phyloP scores from a whole-genome alignment of 768 basidiomycete genomes.

The Naganishia vishniacii region DNA sequence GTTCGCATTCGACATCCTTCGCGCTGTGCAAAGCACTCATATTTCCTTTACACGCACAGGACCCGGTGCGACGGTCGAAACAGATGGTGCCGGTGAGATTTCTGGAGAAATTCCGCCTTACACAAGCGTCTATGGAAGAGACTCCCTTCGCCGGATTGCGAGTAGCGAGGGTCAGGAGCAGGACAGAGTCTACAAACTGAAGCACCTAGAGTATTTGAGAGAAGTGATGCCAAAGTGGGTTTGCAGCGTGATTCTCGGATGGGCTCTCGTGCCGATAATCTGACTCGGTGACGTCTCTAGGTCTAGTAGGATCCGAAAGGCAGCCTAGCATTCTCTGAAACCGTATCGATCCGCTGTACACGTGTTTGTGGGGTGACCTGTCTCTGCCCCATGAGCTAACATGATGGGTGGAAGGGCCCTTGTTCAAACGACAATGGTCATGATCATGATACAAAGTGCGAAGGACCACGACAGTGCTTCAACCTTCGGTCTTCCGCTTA shows the following conservation, averaged over 20 bases:
- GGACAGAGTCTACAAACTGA: slow-evolving; percentile 72
- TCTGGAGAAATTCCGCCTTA: slow-evolving; percentile 74
- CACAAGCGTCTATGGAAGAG: slow-evolving; percentile 73
- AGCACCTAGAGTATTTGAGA: slow-evolving; percentile 83
- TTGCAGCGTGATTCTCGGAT: background rate
- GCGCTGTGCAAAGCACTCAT: slow-evolving; percentile 1
- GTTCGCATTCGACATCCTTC: slow-evolving; percentile 13
- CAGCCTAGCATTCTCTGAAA: background rate
- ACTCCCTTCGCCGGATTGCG: slow-evolving; percentile 67
- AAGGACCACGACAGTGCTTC: background rate
- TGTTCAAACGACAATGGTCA: too few species aligned
- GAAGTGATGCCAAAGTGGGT: slow-evolving; percentile 58
- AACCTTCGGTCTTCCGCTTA: slow-evolving; percentile 22
- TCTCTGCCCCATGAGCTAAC: too few species aligned
- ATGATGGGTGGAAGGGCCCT: too few species aligned
- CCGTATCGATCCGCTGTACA: background rate
- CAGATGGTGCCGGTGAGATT: background rate
- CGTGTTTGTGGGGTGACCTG: too few species aligned
- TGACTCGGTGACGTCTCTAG: too few species aligned
- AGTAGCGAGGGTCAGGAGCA: slow-evolving; percentile 77
- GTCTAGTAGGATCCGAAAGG: slow-evolving; percentile 11
- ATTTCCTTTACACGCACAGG: background rate
- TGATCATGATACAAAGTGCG: background rate
- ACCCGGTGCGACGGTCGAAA: background rate
- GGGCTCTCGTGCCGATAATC: background rate